These are phyloP conservation scores for Desmodesmus armatus DNA, from an alignment of 139 green algal species.

Conservation along the genomic window DNA sequence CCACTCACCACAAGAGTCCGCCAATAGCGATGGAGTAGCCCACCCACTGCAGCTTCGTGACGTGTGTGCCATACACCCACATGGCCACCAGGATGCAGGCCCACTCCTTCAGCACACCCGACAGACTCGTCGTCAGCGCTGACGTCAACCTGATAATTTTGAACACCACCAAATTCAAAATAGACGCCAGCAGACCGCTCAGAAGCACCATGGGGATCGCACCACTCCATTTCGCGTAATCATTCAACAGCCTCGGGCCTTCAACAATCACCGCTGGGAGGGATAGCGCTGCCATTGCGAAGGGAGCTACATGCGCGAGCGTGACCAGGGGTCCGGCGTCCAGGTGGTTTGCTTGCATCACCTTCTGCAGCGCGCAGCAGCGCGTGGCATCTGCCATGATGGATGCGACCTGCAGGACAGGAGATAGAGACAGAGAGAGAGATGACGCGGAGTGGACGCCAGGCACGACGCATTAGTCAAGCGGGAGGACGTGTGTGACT, in stretches of 20 bases:
- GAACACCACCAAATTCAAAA: conserved; percentile 19
- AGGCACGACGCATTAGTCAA: no score
- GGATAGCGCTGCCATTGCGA: neutral
- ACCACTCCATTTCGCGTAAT: neutral
- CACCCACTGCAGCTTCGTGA: neutral
- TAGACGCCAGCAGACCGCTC: neutral
- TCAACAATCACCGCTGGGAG: neutral
- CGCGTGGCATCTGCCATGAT: conserved; percentile 50
- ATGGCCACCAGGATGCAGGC: neutral
- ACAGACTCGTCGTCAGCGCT: conserved; percentile 1
- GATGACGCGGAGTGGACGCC: no score
- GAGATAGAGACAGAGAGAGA: no score
- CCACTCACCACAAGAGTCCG: conserved; percentile 8
- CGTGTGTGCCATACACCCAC: neutral
- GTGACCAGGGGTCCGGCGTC: neutral
- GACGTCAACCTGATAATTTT: neutral
- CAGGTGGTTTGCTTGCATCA: conserved; percentile 40
- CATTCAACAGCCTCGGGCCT: neutral
- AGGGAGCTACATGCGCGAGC: neutral
- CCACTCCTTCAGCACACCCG: conserved; percentile 9
- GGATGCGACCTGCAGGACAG: neutral
- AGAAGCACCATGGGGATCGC: neutral
- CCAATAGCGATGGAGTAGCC: neutral
- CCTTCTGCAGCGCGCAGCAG: conserved; percentile 53
- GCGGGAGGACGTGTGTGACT: no score